Base-by-base conservation (phyloP, 495 filamentous ascomycete genomes). In the Daldinia decipiens region DNA sequence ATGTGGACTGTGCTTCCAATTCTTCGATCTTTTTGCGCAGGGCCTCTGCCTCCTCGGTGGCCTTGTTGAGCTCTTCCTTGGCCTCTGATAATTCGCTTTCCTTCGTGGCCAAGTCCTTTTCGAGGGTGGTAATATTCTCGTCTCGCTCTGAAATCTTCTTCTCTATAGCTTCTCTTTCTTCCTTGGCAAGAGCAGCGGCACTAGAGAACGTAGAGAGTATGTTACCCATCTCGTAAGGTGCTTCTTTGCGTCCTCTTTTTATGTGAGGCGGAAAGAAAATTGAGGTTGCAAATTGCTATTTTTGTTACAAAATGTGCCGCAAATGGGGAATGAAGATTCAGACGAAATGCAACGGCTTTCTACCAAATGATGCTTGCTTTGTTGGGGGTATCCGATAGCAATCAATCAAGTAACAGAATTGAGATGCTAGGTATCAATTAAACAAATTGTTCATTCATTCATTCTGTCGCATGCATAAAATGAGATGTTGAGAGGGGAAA, bases 41-140 rank as follows among this genome's bases (percentile, higher is more conserved):
- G 4, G 59, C 43, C 51, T 77, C 75, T n/a, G 38, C 62, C 65
- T 76, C 76, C 11, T 73, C 77, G 45, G 76, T 71, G 39, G 57
- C 63, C 29, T 74, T 77, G 40, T 70, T 72, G 17, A 73, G 74
- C 7, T 71, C 74, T 59, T 79, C 79, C 57, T 80, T 73, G 2
- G 79, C 71, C 62, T 77, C 72, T 54, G 78, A 47, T 76, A 76
- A 72, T 74, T 82, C 79, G 85, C 86, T 79, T 84, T 86, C 68
- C 78, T 79, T 57, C 64, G 68, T 59, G 15, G 84, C 79, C 19
- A 84, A 59, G 39, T 80, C 74, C 72, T 82, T 82, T 67, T 84
- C 81, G 9, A 81, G 76, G 3, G 85, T 83, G 9, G 76, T 69
- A 69, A 82, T 70, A 51, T 79, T 77, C 56, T 77, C 76, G 62